phyloP scores from a whole-genome alignment of 176 grass and related monocot genomes.

The Zoysia pacifica region DNA sequence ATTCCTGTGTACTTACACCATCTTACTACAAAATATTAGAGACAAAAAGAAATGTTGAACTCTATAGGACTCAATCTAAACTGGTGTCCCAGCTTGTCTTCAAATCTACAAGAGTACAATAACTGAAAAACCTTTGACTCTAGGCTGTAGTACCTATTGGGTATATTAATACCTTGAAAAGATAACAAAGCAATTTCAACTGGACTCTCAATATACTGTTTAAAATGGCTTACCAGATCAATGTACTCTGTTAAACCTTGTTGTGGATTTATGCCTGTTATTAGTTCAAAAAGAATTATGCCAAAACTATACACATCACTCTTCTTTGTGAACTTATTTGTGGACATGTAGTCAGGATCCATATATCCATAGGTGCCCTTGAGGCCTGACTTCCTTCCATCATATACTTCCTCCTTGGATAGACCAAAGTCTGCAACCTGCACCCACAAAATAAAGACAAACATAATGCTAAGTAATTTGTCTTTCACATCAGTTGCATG shows the following conservation, averaged over 20 bases:
- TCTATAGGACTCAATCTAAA: not conserved
- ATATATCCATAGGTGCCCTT: slow-evolving; percentile 99
- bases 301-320: slow-evolving; percentile 94
- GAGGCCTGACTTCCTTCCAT: slow-evolving; percentile 77
- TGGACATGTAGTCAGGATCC: slow-evolving; percentile 96
- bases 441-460: slow-evolving; percentile 22
- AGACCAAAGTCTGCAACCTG: slow-evolving; percentile 96
- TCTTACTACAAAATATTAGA: slow-evolving; percentile 11
- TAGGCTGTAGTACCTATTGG: not conserved
- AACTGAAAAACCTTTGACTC: not conserved
- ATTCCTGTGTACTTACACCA: slow-evolving; percentile 6
- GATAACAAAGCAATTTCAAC: not conserved
- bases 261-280: slow-evolving; percentile 95
- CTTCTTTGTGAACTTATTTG: slow-evolving; percentile 95
- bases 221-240: slow-evolving; percentile 75
- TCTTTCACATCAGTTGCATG: slow-evolving; percentile 1
- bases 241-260: slow-evolving; percentile 95
- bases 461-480: slow-evolving; percentile 19
- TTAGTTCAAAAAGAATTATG: slow-evolving; percentile 92
- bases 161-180: not conserved
- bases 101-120: not conserved
- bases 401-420: slow-evolving; percentile 93
- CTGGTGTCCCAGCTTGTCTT: not conserved
- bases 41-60: not conserved
- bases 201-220: not conserved